Conservation (phyloP, 2,329 filamentous ascomycete species). For the Aspergillus sp. region DNA sequence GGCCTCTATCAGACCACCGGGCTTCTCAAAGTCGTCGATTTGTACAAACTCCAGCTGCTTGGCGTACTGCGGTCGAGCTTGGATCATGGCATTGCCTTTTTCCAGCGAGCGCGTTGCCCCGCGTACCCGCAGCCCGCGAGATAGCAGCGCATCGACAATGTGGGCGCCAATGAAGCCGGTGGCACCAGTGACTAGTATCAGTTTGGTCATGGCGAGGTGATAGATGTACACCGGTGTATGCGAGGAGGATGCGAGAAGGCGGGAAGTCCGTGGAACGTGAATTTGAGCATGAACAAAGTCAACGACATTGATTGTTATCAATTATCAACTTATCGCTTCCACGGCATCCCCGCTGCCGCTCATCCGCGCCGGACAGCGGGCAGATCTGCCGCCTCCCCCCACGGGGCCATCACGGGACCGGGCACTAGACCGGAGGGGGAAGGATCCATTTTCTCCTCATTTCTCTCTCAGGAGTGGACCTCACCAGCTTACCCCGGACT, state of each 20-base stretch:
- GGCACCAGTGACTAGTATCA: conserved; percentile 27
- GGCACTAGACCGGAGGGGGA: background rate
- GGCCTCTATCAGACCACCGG: conserved; percentile 37
- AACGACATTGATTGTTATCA: background rate
- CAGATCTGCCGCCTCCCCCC: background rate
- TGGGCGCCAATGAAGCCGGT: conserved; percentile 32
- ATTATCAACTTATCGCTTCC: background rate
- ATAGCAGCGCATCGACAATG: conserved; percentile 26
- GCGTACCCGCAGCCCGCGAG: conserved; percentile 23
- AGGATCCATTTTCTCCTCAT: background rate
- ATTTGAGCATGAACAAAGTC: background rate
- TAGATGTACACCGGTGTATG: no score
- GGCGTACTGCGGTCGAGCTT: conserved; percentile 37
- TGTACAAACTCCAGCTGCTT: conserved; percentile 44
- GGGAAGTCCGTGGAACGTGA: no score
- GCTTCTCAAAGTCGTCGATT: conserved; percentile 44
- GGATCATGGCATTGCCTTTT: conserved; percentile 36
- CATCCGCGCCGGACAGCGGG: background rate
- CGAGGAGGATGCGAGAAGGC: background rate
- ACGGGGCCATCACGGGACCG: background rate
- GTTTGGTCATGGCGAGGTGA: conserved; percentile 12
- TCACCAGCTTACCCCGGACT: background rate
- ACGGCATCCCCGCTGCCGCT: background rate
- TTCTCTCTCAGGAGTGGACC: background rate
- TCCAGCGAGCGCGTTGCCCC: conserved; percentile 22